Evolutionary conservation across 140 eudicot genomes (phyloP).

Genomic region (Ambrosia hybrid): DNA sequence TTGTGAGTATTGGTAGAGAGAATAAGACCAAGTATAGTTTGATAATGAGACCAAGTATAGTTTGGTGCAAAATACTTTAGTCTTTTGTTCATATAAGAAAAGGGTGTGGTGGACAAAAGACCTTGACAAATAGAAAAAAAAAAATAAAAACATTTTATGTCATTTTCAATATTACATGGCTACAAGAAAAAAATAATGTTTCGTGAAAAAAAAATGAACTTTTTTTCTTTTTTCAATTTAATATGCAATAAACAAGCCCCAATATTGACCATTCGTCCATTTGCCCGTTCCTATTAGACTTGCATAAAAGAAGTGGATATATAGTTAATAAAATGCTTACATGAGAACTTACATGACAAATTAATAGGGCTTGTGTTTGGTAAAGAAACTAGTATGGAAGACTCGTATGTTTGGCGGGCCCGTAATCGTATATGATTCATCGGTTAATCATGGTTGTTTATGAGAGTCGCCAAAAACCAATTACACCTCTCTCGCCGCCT

Average conservation of each 20-base stretch:
- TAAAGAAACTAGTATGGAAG: too few relatives aligned
- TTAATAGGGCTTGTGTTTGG: too few relatives aligned
- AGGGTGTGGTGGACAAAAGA: slow-evolving; percentile 46
- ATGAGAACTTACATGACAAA: too few relatives aligned
- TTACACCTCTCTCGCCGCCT: too few relatives aligned
- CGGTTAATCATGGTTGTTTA: too few relatives aligned
- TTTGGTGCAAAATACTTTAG: slow-evolving; percentile 34
- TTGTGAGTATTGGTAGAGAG: slow-evolving; percentile 14
- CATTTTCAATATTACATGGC: slow-evolving; percentile 36
- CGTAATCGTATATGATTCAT: too few relatives aligned
- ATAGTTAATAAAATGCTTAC: too few relatives aligned
- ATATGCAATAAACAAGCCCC: background rate
- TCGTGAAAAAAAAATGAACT: background rate
- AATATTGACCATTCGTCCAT: background rate
- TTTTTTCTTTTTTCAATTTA: background rate
- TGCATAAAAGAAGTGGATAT: too few relatives aligned
- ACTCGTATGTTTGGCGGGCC: too few relatives aligned
- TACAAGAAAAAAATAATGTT: slow-evolving; percentile 15
- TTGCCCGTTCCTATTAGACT: too few relatives aligned
- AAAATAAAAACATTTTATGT: slow-evolving; percentile 19
- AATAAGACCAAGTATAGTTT: background rate
- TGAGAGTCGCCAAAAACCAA: too few relatives aligned
- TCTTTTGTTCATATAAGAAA: slow-evolving; percentile 33
- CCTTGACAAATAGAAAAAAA: slow-evolving; percentile 7
- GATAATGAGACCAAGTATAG: slow-evolving; percentile 30